Conservation (phyloP, 257 asterid species). For the Solanum rostratum region DNA sequence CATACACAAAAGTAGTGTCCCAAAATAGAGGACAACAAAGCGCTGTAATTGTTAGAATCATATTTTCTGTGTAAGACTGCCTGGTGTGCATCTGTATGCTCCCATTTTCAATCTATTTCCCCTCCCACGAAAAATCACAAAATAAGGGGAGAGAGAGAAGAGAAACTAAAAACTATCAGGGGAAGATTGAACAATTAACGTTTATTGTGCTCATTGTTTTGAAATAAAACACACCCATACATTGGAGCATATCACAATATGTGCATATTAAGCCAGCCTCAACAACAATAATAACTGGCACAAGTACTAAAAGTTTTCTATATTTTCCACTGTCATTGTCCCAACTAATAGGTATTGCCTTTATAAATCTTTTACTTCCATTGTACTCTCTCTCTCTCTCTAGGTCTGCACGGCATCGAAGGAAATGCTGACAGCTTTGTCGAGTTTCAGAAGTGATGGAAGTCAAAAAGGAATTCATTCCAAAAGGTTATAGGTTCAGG, state of each 20-base stretch:
- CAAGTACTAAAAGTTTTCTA: neutral
- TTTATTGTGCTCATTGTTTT: neutral
- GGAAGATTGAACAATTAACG: neutral
- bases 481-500: neutral
- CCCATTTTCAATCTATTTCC: neutral
- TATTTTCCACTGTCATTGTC: neutral
- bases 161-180: neutral
- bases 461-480: neutral
- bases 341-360: neutral
- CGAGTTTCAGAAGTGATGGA: neutral
- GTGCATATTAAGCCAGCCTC: neutral
- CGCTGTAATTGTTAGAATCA: neutral
- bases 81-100: neutral
- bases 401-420: neutral
- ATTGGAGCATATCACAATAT: neutral
- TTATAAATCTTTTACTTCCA: neutral
- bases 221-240: neutral
- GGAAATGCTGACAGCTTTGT: neutral
- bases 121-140: neutral
- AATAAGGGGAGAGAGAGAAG: neutral
- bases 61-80: neutral
- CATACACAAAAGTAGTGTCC: neutral
- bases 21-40: neutral
- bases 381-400: neutral
- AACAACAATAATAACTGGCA: neutral